Percentiles rank a stretch among this genome's conserved stretches.
These are phyloP conservation scores for Zygosaccharomyces bailii DNA, from an alignment of 805 yeast genomes.

Conservation along the genomic window DNA sequence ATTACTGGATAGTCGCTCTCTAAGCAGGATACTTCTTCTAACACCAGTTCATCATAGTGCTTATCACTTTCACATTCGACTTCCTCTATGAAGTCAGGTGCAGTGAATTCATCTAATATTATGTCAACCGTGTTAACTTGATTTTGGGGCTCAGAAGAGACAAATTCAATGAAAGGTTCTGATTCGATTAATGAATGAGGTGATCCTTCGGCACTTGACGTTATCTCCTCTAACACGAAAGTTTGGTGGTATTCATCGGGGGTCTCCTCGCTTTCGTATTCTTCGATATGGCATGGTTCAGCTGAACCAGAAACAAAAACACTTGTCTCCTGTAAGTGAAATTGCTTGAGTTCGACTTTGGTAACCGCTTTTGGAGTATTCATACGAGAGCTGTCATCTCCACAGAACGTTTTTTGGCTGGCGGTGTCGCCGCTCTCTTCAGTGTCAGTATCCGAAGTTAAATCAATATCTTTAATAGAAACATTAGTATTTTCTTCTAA, in stretches of 20 bases:
- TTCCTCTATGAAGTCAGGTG: conserved; percentile 5
- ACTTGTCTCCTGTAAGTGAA: neutral
- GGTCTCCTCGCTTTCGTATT: neutral
- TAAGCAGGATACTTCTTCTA: conserved; percentile 2
- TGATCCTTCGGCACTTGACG: neutral
- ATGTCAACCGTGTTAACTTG: neutral
- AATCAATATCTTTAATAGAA: conserved; percentile 5
- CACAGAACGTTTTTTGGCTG: conserved; percentile 1
- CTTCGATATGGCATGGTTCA: neutral
- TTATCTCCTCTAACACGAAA: conserved; percentile 7
- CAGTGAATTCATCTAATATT: conserved; percentile 6
- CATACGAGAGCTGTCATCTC: neutral
- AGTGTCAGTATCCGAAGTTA: conserved; percentile 9
- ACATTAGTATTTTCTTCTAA: conserved; percentile 1
- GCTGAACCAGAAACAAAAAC: neutral
- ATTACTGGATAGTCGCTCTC: neutral
- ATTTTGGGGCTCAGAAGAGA: neutral
- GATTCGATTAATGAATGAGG: conserved; percentile 5
- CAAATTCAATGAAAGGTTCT: conserved; percentile 9
- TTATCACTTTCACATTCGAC: neutral
- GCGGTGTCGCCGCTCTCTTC: conserved; percentile 6
- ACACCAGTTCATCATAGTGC: neutral
- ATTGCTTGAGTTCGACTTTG: neutral
- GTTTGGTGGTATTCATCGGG: neutral
- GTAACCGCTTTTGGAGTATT: neutral